Evolutionary conservation across 1,284 basidiomycete species (phyloP), one percentile per base, ranked within the genome.

Genomic region (Cutaneotrichosporon cutaneum): DNA sequence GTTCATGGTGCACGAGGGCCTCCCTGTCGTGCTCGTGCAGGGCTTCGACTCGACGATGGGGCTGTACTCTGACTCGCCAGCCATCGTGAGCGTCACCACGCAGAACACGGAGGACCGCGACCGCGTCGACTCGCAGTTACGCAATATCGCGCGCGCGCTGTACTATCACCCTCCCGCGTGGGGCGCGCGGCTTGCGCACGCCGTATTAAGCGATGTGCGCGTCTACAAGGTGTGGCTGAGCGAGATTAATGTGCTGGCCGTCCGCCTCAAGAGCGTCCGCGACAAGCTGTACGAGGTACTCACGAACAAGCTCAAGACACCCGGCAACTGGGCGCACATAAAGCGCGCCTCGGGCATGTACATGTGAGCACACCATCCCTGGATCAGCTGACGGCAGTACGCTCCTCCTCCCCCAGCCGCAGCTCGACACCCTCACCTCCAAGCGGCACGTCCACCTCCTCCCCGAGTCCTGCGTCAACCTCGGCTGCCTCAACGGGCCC

Each of bases 251-350:
- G 91, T 90, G 66, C 98, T 99, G 94, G 87, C 94, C 0, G 85
- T 87, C 50, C 86, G 95, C 50, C 93, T 99, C 74, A 93, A 94
- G 70, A 85, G 85, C 61, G 97, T 96, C 87, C 87, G 95, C 47
- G 83, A 88, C 72, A 86, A 90, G 81, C 83, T 99, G 67, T 85
- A 86, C 81, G 83, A 86, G 60, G 77, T 92, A 68, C 79, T 99
- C 75, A 90, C 88, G 24, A 85, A 74, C 63, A 77, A 91, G 80
- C 82, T 92, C 73, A 85, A 92, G 81, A 98, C 95, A 54, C 94
- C 95, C 0, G 92, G 92, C 0, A 86, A 84, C 67, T 99, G 95
- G 95, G 85, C 87, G 22, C 94, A 98, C 79, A 91, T 97, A 72
- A 82, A 88, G 70, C 85, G 86, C 27, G 70, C 73, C 6, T 63